A percentile compares a stretch with the other conserved stretches of the same genome.
Conservation (phyloP, 2,329 filamentous ascomycete species). For the Fusarium abutilonis region DNA sequence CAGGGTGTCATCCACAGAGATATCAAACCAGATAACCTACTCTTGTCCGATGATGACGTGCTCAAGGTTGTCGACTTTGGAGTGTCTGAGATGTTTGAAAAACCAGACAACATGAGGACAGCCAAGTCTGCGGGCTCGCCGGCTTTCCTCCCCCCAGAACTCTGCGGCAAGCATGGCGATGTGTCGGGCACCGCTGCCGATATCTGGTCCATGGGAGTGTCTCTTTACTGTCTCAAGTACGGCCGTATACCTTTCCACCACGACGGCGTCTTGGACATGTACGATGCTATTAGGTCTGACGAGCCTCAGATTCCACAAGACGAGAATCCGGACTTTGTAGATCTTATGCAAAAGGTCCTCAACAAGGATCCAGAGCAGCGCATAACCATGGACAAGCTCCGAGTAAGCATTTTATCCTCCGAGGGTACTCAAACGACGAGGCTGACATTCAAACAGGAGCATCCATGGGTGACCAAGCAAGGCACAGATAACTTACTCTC, state of each 20-base stretch:
- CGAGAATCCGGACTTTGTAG: slow-evolving; percentile 73
- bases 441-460: slow-evolving; percentile 67
- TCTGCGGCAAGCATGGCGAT: slow-evolving; percentile 87
- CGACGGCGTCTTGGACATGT: slow-evolving; percentile 82
- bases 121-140: slow-evolving; percentile 94
- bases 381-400: slow-evolving; percentile 82
- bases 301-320: slow-evolving; percentile 69
- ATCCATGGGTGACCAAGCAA: slow-evolving; percentile 89
- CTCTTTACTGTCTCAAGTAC: slow-evolving; percentile 90
- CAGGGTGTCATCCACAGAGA: slow-evolving; percentile 96
- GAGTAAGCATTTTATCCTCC: slow-evolving; percentile 67
- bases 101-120: slow-evolving; percentile 83
- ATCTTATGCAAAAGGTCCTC: slow-evolving; percentile 78
- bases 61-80: slow-evolving; percentile 98
- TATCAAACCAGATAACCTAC: slow-evolving; percentile 96
- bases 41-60: slow-evolving; percentile 90
- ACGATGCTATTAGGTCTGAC: slow-evolving; percentile 84
- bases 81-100: slow-evolving; percentile 99
- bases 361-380: slow-evolving; percentile 87
- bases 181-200: slow-evolving; percentile 91
- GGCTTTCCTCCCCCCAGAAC: slow-evolving; percentile 91
- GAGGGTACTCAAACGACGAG: background rate
- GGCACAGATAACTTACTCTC: slow-evolving; percentile 82
- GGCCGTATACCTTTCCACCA: slow-evolving; percentile 88
- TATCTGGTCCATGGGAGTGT: slow-evolving; percentile 98